These are phyloP conservation scores for Trifolium pratense DNA, from an alignment of 306 rosid species.

Conservation along the genomic window DNA sequence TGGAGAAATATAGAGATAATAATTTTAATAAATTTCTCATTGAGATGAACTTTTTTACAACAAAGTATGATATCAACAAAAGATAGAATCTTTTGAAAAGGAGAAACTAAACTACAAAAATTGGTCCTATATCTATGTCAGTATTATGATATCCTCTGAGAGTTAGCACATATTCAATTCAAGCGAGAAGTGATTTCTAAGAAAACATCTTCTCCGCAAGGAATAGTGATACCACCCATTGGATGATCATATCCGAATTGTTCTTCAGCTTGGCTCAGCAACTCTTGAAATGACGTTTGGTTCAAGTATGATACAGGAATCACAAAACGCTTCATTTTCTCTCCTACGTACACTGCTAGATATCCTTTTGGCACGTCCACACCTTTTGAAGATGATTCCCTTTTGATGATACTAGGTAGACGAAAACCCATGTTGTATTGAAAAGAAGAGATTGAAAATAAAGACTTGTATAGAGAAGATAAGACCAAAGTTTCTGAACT, in stretches of 20 bases:
- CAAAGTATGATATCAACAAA: background rate
- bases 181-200: conserved; percentile 39
- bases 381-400: conserved; percentile 32
- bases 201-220: conserved; percentile 45
- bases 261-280: too few relatives aligned
- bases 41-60: background rate
- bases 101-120: background rate
- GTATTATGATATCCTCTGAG: too few relatives aligned
- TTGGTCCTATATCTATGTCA: background rate
- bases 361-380: conserved; percentile 60
- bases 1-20: too few relatives aligned
- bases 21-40: conserved; percentile 13
- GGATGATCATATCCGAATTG: too few relatives aligned
- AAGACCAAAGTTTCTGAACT: too few relatives aligned
- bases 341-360: conserved; percentile 57
- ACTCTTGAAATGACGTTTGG: too few relatives aligned
- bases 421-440: conserved; percentile 50
- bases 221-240: conserved; percentile 60
- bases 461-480: too few relatives aligned
- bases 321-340: too few relatives aligned
- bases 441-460: too few relatives aligned
- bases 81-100: background rate
- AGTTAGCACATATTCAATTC: background rate
- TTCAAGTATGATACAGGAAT: too few relatives aligned
- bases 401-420: conserved; percentile 41